These are phyloP conservation scores for Cardiospermum halicacabum DNA, from an alignment of 345 rosid genomes.

Conservation along the genomic window DNA sequence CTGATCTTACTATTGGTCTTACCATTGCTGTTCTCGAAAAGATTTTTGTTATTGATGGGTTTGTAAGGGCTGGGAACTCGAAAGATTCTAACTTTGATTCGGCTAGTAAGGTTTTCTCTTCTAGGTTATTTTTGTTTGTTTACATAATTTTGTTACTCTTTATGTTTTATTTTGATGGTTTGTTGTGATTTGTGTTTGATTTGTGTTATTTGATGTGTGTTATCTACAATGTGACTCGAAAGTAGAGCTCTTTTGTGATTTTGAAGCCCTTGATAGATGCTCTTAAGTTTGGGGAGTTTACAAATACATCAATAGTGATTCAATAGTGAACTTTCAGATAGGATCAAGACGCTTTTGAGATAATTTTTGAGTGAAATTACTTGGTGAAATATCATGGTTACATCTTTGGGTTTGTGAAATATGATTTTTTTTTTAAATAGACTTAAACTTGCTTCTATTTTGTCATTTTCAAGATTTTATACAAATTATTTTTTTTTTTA, in stretches of 20 bases:
- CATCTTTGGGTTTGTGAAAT: too few relatives aligned
- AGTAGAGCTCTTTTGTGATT: background rate
- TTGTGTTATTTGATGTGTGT: background rate
- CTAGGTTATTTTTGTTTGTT: conserved; percentile 4
- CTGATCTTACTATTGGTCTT: conserved; percentile 77
- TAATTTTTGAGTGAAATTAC: too few relatives aligned
- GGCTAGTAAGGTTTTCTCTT: conserved; percentile 65
- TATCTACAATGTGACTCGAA: background rate
- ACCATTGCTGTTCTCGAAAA: conserved; percentile 64
- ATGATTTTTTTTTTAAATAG: too few relatives aligned
- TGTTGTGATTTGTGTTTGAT: background rate
- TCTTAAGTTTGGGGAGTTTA: background rate
- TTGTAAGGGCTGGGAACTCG: conserved; percentile 72
- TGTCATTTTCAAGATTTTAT: too few relatives aligned
- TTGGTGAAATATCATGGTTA: too few relatives aligned
- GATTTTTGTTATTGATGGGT: conserved; percentile 56
- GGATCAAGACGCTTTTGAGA: too few relatives aligned
- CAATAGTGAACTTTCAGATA: too few relatives aligned
- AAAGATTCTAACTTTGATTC: conserved; percentile 50
- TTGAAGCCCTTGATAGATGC: background rate
- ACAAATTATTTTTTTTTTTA: too few relatives aligned
- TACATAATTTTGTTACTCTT: background rate
- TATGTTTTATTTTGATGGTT: background rate
- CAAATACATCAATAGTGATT: background rate
- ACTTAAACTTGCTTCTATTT: too few relatives aligned